phyloP scores from a whole-genome alignment of 495 filamentous ascomycete species.

The Amorphotheca resinae region DNA sequence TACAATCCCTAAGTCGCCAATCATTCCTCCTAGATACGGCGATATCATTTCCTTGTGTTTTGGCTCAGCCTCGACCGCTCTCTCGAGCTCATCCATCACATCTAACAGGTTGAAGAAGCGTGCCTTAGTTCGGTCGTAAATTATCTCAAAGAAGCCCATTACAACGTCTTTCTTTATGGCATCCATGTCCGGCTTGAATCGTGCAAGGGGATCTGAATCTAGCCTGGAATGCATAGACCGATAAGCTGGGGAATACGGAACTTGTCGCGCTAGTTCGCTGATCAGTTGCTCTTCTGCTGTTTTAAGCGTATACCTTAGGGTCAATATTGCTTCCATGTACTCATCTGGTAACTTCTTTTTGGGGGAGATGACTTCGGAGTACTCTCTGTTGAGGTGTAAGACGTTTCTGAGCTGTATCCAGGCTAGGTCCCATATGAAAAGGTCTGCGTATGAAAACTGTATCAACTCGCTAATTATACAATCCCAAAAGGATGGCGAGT shows the following conservation, averaged over 20 bases:
- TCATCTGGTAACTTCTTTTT: slow-evolving; percentile 26
- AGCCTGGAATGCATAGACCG: neutral
- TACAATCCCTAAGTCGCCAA: slow-evolving; percentile 34
- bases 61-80: slow-evolving; percentile 27
- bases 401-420: slow-evolving; percentile 23
- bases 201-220: neutral
- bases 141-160: neutral
- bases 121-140: slow-evolving; percentile 16
- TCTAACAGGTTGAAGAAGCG: slow-evolving; percentile 21
- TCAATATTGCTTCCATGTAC: slow-evolving; percentile 23
- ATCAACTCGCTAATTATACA: slow-evolving; percentile 23
- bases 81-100: slow-evolving; percentile 35
- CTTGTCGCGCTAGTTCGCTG: neutral
- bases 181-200: neutral
- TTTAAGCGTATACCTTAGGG: slow-evolving; percentile 24
- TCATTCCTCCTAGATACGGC: slow-evolving; percentile 18
- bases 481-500: slow-evolving; percentile 24
- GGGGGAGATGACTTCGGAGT: slow-evolving; percentile 20
- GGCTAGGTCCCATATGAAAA: slow-evolving; percentile 23
- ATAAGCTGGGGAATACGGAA: neutral
- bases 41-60: slow-evolving; percentile 29
- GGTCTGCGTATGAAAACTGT: slow-evolving; percentile 12
- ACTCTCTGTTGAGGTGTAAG: slow-evolving; percentile 19
- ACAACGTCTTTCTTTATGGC: neutral
- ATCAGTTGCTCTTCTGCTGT: slow-evolving; percentile 20